phyloP scores from a whole-genome alignment of 2,329 filamentous ascomycete species.

The Trichoderma brevicompactum region DNA sequence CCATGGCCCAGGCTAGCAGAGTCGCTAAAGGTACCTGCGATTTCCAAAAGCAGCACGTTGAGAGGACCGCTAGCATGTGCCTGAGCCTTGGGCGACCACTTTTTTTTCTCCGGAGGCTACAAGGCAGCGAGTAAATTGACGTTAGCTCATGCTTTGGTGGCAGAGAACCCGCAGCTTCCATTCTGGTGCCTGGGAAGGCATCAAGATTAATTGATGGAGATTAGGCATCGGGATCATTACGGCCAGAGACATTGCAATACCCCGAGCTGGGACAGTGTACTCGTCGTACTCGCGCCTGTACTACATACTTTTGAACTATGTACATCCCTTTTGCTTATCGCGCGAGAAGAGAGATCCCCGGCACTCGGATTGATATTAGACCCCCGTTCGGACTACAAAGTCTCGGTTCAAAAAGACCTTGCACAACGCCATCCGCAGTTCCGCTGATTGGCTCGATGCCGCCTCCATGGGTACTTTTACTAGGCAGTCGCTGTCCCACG shows the following conservation, averaged over 20 bases:
- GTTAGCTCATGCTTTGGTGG: too few species aligned
- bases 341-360: too few species aligned
- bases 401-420: constrained; percentile 5
- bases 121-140: constrained; percentile 3
- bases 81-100: constrained; percentile 7
- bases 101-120: not conserved
- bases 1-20: not conserved
- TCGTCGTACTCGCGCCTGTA: too few species aligned
- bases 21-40: not conserved
- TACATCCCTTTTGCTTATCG: too few species aligned
- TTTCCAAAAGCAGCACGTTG: not conserved
- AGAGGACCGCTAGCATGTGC: not conserved
- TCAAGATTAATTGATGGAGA: not conserved
- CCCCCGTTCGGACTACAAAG: not conserved
- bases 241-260: not conserved
- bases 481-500: constrained; percentile 4
- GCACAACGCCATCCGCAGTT: not conserved
- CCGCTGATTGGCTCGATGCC: constrained; percentile 11
- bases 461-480: constrained; percentile 5
- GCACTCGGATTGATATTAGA: too few species aligned
- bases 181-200: constrained; percentile 19
- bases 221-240: not conserved
- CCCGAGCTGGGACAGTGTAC: too few species aligned
- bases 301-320: too few species aligned
- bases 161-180: not conserved